Evolutionary conservation across 1,139 yeast species (phyloP).

Genomic region (Wickerhamomyces sp.): DNA sequence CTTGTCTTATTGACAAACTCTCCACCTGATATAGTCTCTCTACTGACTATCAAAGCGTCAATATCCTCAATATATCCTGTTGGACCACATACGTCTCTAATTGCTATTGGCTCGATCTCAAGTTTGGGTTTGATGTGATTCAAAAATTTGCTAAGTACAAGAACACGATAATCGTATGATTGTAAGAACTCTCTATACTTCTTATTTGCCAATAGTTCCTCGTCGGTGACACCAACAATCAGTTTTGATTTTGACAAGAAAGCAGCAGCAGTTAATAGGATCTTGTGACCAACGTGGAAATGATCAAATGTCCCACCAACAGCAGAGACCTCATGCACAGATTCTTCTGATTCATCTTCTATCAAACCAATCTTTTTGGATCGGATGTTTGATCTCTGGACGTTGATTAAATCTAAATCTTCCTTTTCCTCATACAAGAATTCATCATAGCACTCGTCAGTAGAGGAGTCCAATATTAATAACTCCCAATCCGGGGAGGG

Average conservation of each 20-base stretch:
- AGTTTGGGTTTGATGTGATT: constrained; percentile 40
- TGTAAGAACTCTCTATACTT: constrained; percentile 66
- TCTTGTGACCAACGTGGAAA: constrained; percentile 91
- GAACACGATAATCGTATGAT: constrained; percentile 46
- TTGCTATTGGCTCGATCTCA: constrained; percentile 44
- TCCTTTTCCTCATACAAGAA: constrained; percentile 12
- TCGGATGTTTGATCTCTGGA: constrained; percentile 8
- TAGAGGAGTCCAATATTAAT: constrained; percentile 12
- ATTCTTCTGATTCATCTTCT: constrained; percentile 17
- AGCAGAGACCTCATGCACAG: constrained; percentile 40
- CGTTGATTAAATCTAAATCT: constrained; percentile 3
- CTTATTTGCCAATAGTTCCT: constrained; percentile 68
- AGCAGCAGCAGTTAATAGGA: constrained; percentile 68
- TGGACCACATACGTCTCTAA: constrained; percentile 91
- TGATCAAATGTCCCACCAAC: constrained; percentile 98
- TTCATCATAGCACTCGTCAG: constrained; percentile 3
- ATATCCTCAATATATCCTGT: constrained; percentile 76
- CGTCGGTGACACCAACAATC: constrained; percentile 83
- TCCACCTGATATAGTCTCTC: constrained; percentile 78
- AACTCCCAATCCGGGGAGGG: constrained; percentile 15
- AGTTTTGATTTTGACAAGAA: constrained; percentile 51
- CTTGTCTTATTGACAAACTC: constrained; percentile 64
- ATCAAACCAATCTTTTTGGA: constrained; percentile 6
- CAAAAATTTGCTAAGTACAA: constrained; percentile 45
- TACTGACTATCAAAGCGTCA: constrained; percentile 74